Evolutionary conservation across 2,329 filamentous ascomycete genomes (phyloP), one percentile per base, ranked within the genome.

Genomic region (Sclerotinia subarctica): DNA sequence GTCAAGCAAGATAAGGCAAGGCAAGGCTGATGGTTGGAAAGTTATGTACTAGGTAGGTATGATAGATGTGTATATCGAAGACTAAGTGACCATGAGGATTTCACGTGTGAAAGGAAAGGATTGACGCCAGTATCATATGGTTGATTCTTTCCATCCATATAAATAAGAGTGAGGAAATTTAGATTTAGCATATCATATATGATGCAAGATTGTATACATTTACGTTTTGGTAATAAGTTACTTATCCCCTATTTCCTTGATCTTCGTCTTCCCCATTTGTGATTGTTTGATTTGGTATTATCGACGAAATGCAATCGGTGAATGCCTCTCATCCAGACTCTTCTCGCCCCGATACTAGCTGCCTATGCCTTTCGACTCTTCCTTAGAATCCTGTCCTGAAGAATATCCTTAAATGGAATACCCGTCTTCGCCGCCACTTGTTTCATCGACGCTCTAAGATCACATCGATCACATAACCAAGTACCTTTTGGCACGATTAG

Each of bases 391-490:
- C 46, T 35, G n/a, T 51, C 47, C 5, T 24, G 46, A 11, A 17
- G 38, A 26, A 51, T 38, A 5, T 19, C n/a, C 17, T 7, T 21
- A 7, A 46, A 8, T 3, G 15, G 13, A 51, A 11, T 21, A 19
- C n/a, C n/a, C 5, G 13, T 24, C 21, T 17, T 7, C 21, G 11
- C 44, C 13, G 2, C 8, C 2, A 7, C 4, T 49, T 49, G 44
- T 26, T 32, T n/a, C 15, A 32, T 13, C 17, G n/a, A 38, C 24
- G 29, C 29, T 26, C n/a, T 51, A 26, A 26, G 5, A 51, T 62
- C 13, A 21, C 59, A 62, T 17, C 46, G 21, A 51, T 62, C 46
- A 38, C 59, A 62, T 19, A 62, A 26, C 59, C 59, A 62, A 26
- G n/a, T 62, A 2, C 59, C 59, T 51, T 35, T 62, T 1, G 53